Percentiles rank a stretch among this genome's conserved stretches.
These are phyloP conservation scores for Aspergillus indologenus DNA, from an alignment of 495 filamentous ascomycete genomes.

Conservation along the genomic window DNA sequence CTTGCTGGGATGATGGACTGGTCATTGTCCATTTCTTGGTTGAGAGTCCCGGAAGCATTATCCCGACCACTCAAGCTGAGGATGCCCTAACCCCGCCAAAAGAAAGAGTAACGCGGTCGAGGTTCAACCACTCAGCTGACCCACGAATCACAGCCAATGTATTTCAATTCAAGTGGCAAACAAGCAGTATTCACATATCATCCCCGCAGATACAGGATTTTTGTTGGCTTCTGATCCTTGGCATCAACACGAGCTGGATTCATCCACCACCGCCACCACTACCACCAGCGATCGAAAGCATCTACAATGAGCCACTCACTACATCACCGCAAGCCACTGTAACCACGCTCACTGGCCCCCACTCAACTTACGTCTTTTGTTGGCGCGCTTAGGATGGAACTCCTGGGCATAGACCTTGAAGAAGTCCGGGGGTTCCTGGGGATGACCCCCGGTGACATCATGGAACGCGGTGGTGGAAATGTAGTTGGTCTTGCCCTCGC, in stretches of 20 bases:
- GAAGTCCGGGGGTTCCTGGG: constrained; percentile 50
- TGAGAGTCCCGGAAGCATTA: neutral
- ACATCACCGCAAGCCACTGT: too few relatives aligned
- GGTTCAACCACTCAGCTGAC: neutral
- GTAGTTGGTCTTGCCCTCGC: constrained; percentile 60
- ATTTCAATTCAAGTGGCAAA: neutral
- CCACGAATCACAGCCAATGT: neutral
- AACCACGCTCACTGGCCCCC: neutral
- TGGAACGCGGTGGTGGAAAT: constrained; percentile 55
- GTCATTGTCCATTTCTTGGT: neutral
- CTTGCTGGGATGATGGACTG: neutral
- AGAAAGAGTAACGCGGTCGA: too few relatives aligned
- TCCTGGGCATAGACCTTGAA: constrained; percentile 49
- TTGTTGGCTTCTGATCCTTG: neutral
- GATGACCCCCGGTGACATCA: constrained; percentile 49
- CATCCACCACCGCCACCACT: too few relatives aligned
- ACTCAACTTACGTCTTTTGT: constrained; percentile 21
- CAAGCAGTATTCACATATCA: neutral
- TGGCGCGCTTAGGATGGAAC: constrained; percentile 43
- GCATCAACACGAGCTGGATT: neutral
- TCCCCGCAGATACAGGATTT: too few relatives aligned
- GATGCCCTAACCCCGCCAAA: neutral
- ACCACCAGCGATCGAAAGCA: too few relatives aligned
- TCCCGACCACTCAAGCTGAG: neutral
- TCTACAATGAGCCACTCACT: too few relatives aligned